A percentile compares a stretch with the other conserved stretches of the same genome.
Conservation (phyloP, 305 asterid species). For the Solanum hybrid region DNA sequence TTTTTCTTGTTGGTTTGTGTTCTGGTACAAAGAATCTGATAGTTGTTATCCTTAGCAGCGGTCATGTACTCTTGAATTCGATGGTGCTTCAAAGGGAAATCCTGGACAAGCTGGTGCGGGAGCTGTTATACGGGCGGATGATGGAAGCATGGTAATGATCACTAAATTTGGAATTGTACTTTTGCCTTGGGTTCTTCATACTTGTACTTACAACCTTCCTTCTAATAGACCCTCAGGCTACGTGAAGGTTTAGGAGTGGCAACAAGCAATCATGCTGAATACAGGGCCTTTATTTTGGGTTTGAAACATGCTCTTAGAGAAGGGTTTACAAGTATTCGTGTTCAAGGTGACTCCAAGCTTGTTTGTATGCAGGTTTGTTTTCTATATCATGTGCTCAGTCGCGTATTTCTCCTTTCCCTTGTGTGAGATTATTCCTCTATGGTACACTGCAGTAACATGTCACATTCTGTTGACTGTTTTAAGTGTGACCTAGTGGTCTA, state of each 20-base stretch:
- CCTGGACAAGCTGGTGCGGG: conserved; percentile 99
- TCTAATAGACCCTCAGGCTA: conserved; percentile 59
- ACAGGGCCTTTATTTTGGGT: conserved; percentile 88
- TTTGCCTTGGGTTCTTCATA: not conserved
- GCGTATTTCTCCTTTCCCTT: not conserved
- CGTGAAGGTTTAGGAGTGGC: conserved; percentile 94
- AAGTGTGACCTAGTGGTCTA: not conserved
- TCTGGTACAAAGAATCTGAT: conserved; percentile 5
- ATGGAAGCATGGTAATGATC: conserved; percentile 69
- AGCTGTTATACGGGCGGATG: conserved; percentile 78
- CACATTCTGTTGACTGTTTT: not conserved
- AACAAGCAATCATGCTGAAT: conserved; percentile 88
- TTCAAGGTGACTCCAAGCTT: conserved; percentile 93
- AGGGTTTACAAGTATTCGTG: conserved; percentile 81
- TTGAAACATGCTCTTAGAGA: conserved; percentile 61
- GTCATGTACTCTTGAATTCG: conserved; percentile 90
- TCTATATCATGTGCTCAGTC: not conserved
- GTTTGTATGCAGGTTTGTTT: conserved; percentile 93
- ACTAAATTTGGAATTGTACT: not conserved
- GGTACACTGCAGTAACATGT: not conserved
- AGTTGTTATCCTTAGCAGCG: conserved; percentile 30
- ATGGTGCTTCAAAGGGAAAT: conserved; percentile 97
- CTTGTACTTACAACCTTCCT: conserved; percentile 13
- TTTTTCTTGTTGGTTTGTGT: not conserved
- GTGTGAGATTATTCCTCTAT: not conserved